Evolutionary conservation across 805 yeast genomes (phyloP).

Genomic region (Komagataella pastoris): DNA sequence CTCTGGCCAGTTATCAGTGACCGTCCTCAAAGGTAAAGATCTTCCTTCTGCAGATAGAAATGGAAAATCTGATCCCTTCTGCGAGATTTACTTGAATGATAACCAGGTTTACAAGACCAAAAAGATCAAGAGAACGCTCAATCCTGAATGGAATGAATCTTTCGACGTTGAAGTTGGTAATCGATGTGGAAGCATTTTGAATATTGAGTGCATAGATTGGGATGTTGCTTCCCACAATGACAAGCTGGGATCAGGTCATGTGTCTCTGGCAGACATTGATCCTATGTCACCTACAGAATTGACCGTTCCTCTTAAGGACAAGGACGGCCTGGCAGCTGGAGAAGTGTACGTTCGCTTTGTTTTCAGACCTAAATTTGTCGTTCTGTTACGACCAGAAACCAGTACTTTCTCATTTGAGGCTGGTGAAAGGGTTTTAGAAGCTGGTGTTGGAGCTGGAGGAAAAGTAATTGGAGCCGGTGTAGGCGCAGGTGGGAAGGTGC

Average conservation of each 20-base stretch:
- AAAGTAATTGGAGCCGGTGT: conserved; percentile 27
- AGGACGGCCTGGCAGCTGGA: conserved; percentile 49
- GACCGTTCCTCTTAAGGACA: conserved; percentile 37
- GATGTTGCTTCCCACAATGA: conserved; percentile 91
- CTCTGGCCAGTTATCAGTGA: conserved; percentile 49
- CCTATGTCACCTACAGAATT: conserved; percentile 37
- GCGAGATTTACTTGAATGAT: conserved; percentile 55
- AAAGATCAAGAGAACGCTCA: conserved; percentile 71
- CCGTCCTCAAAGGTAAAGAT: conserved; percentile 39
- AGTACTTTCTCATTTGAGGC: conserved; percentile 24
- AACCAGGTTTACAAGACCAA: conserved; percentile 59
- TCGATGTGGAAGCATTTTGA: conserved; percentile 45
- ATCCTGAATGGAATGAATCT: conserved; percentile 81
- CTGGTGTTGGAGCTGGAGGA: conserved; percentile 26
- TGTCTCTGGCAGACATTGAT: conserved; percentile 47
- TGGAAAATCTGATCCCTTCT: conserved; percentile 91
- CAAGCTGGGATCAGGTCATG: conserved; percentile 48
- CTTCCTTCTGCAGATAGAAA: conserved; percentile 71
- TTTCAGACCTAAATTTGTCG: conserved; percentile 62
- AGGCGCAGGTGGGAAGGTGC: conserved; percentile 25
- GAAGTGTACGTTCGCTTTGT: conserved; percentile 39
- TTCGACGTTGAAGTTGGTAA: conserved; percentile 42
- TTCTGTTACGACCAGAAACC: conserved; percentile 27
- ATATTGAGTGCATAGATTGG: conserved; percentile 69
- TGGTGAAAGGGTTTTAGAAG: conserved; percentile 19